Percentiles rank a stretch among this genome's conserved stretches.
These are phyloP conservation scores for Teratosphaeria zuluensis DNA, from an alignment of 2,329 filamentous ascomycete species.

Conservation along the genomic window DNA sequence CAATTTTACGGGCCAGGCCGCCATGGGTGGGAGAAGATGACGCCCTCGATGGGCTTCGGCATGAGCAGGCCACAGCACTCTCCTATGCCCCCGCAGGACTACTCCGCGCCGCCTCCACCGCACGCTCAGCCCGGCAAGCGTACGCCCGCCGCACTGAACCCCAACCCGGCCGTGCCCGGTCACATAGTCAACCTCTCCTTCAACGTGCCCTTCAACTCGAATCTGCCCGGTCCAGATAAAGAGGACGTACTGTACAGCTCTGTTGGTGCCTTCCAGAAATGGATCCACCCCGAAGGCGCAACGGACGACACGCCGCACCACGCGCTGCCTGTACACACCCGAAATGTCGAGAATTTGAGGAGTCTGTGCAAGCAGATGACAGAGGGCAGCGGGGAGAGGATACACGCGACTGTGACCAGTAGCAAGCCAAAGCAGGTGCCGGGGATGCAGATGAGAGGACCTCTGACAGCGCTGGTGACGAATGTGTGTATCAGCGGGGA, in stretches of 20 bases:
- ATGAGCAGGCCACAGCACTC: slow-evolving; percentile 3
- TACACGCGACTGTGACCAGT: slow-evolving; percentile 75
- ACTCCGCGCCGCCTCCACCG: slow-evolving; percentile 3
- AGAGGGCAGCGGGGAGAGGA: slow-evolving; percentile 50
- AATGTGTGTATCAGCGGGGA: slow-evolving; percentile 88
- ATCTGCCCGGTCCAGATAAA: slow-evolving; percentile 77
- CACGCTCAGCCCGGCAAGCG: slow-evolving; percentile 38
- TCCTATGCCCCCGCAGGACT: slow-evolving; percentile 5
- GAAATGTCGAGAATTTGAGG: slow-evolving; percentile 72
- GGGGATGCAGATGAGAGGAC: slow-evolving; percentile 39
- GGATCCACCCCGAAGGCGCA: slow-evolving; percentile 85
- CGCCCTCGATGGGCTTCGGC: slow-evolving; percentile 49
- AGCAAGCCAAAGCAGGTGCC: slow-evolving; percentile 59
- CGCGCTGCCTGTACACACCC: slow-evolving; percentile 82
- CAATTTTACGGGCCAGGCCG: slow-evolving; percentile 57
- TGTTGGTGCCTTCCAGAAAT: slow-evolving; percentile 74
- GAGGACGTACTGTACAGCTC: slow-evolving; percentile 94
- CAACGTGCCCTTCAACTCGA: slow-evolving; percentile 92
- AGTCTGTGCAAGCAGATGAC: slow-evolving; percentile 75
- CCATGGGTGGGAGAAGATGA: slow-evolving; percentile 58
- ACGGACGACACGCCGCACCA: slow-evolving; percentile 76
- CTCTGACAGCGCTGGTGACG: slow-evolving; percentile 48
- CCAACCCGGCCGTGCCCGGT: slow-evolving; percentile 59
- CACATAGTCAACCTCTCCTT: slow-evolving; percentile 84
- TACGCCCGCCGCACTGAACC: slow-evolving; percentile 29